These are phyloP conservation scores for Raddia distichophylla DNA, from an alignment of 176 grass and related monocot genomes.

Conservation along the genomic window DNA sequence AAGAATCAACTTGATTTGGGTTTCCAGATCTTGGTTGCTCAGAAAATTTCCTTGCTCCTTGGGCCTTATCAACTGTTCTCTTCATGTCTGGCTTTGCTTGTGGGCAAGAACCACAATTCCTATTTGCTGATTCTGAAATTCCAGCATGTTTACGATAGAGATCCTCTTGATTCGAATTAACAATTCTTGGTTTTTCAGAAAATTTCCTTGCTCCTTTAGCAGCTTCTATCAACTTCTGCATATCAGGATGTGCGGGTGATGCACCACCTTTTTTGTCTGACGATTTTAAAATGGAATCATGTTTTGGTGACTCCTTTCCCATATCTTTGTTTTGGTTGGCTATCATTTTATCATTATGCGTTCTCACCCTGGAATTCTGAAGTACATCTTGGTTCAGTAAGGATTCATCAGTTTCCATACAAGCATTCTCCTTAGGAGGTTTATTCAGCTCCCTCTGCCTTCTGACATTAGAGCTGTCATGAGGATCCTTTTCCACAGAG, in stretches of 20 bases:
- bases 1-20: conserved; percentile 44
- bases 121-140: conserved; percentile 22
- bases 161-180: conserved; percentile 45
- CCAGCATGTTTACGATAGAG: conserved; percentile 15
- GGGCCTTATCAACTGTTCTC: conserved; percentile 41
- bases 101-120: conserved; percentile 30
- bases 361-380: conserved; percentile 31
- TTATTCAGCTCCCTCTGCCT: conserved; percentile 34
- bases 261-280: conserved; percentile 25
- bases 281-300: conserved; percentile 27
- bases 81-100: conserved; percentile 46
- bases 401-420: conserved; percentile 32
- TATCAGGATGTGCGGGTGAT: conserved; percentile 32
- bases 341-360: conserved; percentile 27
- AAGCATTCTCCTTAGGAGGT: conserved; percentile 25
- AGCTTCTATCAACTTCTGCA: conserved; percentile 51
- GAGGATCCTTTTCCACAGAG: neutral
- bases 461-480: conserved; percentile 22
- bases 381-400: conserved; percentile 38
- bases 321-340: conserved; percentile 29
- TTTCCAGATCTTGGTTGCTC: conserved; percentile 47
- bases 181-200: conserved; percentile 49
- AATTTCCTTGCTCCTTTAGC: conserved; percentile 54
- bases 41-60: conserved; percentile 48
- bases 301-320: conserved; percentile 28